These are phyloP conservation scores for Dothiorella sarmentorum DNA, from an alignment of 2,329 filamentous ascomycete genomes.

Conservation along the genomic window DNA sequence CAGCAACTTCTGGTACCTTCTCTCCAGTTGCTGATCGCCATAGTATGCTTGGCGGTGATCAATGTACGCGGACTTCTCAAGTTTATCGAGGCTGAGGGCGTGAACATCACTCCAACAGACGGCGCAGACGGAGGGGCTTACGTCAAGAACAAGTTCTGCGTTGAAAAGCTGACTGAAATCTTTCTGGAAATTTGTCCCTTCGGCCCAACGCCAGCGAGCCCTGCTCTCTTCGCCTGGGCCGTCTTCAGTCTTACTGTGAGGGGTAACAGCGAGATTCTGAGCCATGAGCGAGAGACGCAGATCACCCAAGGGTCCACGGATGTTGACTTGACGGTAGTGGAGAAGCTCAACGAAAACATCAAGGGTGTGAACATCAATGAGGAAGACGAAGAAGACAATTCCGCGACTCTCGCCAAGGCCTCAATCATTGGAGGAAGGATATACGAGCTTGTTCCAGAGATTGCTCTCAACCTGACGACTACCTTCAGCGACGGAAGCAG, in stretches of 20 bases:
- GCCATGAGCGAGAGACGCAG: slow-evolving; percentile 29
- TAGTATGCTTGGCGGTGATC: slow-evolving; percentile 69
- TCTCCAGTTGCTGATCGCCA: slow-evolving; percentile 65
- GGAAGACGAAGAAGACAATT: slow-evolving; percentile 13
- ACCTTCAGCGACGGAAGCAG: background rate
- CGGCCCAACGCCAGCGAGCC: slow-evolving; percentile 62
- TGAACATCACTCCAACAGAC: background rate
- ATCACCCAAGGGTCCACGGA: slow-evolving; percentile 19
- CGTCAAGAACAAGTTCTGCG: slow-evolving; percentile 63
- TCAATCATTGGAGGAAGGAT: background rate
- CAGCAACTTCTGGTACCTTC: slow-evolving; percentile 53
- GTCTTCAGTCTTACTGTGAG: slow-evolving; percentile 49
- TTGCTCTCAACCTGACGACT: background rate
- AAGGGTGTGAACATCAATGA: slow-evolving; percentile 1
- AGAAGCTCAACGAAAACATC: slow-evolving; percentile 9
- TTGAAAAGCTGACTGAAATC: slow-evolving; percentile 71
- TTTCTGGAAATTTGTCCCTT: slow-evolving; percentile 47
- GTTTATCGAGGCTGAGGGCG: slow-evolving; percentile 42
- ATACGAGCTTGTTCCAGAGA: slow-evolving; percentile 5
- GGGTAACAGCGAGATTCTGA: slow-evolving; percentile 20
- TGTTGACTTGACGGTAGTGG: background rate
- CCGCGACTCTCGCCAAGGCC: slow-evolving; percentile 4
- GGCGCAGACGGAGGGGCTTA: slow-evolving; percentile 46
- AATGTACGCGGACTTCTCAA: slow-evolving; percentile 62
- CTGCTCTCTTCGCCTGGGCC: slow-evolving; percentile 77